A percentile compares a stretch with the other conserved stretches of the same genome.
These are phyloP conservation scores for Coccinonectria pachysandricola DNA, from an alignment of 2,329 filamentous ascomycete species.

Conservation along the genomic window DNA sequence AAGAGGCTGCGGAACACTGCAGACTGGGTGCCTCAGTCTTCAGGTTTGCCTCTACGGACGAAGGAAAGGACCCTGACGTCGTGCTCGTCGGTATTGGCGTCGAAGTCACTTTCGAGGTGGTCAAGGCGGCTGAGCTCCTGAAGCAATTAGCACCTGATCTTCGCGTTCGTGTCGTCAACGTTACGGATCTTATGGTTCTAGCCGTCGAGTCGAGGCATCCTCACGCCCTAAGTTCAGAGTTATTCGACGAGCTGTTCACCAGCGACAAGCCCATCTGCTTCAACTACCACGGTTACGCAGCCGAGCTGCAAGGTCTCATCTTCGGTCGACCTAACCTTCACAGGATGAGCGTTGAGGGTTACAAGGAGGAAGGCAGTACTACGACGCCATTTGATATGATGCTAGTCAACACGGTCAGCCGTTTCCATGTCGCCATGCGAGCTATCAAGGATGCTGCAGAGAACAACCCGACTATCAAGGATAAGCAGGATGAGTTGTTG, in stretches of 20 bases:
- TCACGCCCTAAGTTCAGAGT: conserved; percentile 41
- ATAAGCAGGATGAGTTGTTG: conserved; percentile 33
- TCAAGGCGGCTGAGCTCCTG: conserved; percentile 49
- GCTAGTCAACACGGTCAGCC: conserved; percentile 48
- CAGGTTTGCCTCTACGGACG: conserved; percentile 50
- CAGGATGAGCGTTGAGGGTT: conserved; percentile 46
- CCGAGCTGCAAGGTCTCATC: conserved; percentile 49
- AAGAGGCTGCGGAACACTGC: conserved; percentile 53
- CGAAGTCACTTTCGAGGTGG: conserved; percentile 55
- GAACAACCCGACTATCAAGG: conserved; percentile 36
- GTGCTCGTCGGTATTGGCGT: conserved; percentile 55
- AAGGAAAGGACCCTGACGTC: conserved; percentile 47
- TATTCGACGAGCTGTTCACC: conserved; percentile 49
- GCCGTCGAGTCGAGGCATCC: conserved; percentile 45
- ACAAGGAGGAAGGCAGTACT: conserved; percentile 55
- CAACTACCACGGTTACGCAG: conserved; percentile 57
- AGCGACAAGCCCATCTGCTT: conserved; percentile 45
- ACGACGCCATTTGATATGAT: conserved; percentile 64
- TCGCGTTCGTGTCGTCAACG: conserved; percentile 51
- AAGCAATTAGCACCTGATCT: conserved; percentile 38
- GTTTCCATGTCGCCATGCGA: conserved; percentile 47
- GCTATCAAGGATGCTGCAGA: conserved; percentile 39
- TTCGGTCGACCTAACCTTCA: conserved; percentile 45
- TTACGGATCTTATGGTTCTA: conserved; percentile 56
- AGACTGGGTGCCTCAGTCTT: conserved; percentile 48